Evolutionary conservation across 2,329 filamentous ascomycete species (phyloP).

Genomic region (Whalleya microplaca): DNA sequence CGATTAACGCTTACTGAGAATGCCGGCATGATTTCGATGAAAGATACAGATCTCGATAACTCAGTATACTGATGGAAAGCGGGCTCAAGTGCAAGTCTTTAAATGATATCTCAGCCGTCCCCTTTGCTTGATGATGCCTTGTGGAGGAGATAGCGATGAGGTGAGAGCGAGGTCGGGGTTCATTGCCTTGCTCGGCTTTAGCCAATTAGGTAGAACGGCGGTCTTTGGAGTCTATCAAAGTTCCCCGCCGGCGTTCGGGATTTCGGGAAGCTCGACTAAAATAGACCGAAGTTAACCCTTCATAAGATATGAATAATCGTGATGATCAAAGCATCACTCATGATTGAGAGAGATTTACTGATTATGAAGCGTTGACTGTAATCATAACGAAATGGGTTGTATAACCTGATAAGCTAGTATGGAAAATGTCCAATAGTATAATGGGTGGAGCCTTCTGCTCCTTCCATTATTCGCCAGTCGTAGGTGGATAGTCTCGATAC

Average conservation of each 20-base stretch:
- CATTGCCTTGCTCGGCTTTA: neutral
- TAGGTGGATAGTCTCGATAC: no score
- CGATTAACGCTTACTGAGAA: conserved; percentile 50
- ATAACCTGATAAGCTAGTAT: no score
- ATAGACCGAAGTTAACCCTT: neutral
- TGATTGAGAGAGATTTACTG: neutral
- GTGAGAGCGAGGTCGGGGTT: neutral
- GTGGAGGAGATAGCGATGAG: neutral
- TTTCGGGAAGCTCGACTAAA: neutral
- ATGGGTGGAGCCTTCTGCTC: no score
- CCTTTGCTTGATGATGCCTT: neutral
- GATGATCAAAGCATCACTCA: neutral
- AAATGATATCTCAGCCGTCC: neutral
- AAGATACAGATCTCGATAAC: neutral
- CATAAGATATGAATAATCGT: neutral
- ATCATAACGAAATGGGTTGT: neutral
- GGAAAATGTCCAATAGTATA: no score
- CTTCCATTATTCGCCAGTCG: no score
- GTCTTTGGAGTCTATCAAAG: neutral
- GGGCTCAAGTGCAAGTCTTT: neutral
- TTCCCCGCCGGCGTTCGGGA: neutral
- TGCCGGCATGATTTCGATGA: conserved; percentile 40
- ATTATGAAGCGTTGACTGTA: neutral
- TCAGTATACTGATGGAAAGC: neutral
- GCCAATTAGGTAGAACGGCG: neutral